Evolutionary conservation across 495 filamentous ascomycete species (phyloP).

Genomic region (Astrothelium subdiscretum): DNA sequence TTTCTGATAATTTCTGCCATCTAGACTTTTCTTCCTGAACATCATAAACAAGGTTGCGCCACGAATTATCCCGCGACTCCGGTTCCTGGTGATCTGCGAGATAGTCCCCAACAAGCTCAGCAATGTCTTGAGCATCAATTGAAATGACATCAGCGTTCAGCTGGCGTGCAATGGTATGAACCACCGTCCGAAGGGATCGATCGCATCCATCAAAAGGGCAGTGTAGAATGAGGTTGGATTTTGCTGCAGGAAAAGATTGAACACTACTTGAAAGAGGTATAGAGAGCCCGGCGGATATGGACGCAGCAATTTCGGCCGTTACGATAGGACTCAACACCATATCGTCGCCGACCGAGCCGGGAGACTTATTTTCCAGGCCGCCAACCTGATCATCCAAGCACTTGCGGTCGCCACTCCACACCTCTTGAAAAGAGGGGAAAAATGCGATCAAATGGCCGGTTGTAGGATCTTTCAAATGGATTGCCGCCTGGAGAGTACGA

Average conservation of each 20-base stretch:
- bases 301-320: constrained; percentile 12
- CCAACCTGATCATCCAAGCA: background rate
- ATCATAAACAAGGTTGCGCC: constrained; percentile 30
- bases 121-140: constrained; percentile 68
- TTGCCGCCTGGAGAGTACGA: background rate
- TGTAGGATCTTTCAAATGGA: constrained; percentile 11
- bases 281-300: constrained; percentile 2
- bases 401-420: background rate
- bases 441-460: constrained; percentile 14
- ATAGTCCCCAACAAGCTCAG: constrained; percentile 63
- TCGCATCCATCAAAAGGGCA: constrained; percentile 49
- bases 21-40: constrained; percentile 8
- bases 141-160: constrained; percentile 64
- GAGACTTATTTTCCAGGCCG: constrained; percentile 25
- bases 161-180: constrained; percentile 46
- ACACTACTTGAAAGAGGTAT: background rate
- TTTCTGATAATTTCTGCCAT: constrained; percentile 1
- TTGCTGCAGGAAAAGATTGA: constrained; percentile 37
- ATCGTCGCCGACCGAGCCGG: background rate
- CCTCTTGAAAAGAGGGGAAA: constrained; percentile 2
- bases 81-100: constrained; percentile 46
- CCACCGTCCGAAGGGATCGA: constrained; percentile 45
- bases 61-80: constrained; percentile 23
- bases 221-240: constrained; percentile 54
- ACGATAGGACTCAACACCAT: background rate